A percentile compares a stretch with the other conserved stretches of the same genome.
phyloP scores from a whole-genome alignment of 2,329 filamentous ascomycete genomes.

The Apiospora rasikravindrae region DNA sequence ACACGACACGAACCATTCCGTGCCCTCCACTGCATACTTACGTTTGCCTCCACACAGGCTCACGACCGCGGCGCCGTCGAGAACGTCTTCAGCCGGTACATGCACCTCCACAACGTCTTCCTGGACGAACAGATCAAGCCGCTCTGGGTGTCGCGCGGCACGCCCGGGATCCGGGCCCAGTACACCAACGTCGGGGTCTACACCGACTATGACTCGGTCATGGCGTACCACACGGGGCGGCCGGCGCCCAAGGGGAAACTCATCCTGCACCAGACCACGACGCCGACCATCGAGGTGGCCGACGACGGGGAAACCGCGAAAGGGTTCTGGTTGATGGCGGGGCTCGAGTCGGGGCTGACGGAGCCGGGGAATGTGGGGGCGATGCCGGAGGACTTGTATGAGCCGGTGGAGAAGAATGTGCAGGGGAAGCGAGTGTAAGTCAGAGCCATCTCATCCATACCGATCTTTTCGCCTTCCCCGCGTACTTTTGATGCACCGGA shows the following conservation, averaged over 20 bases:
- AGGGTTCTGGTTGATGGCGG: constrained; percentile 3
- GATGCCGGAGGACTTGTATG: not conserved
- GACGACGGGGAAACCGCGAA: not conserved
- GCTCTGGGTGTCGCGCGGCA: not conserved
- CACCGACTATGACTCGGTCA: constrained; percentile 13
- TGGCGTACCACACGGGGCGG: constrained; percentile 13
- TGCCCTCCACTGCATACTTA: not conserved
- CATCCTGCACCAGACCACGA: not conserved
- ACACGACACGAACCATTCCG: not conserved
- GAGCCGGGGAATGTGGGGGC: not conserved
- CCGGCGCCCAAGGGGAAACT: not conserved
- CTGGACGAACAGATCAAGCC: constrained; percentile 10
- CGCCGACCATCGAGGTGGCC: not conserved
- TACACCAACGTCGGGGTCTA: constrained; percentile 14
- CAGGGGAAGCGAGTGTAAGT: constrained; percentile 6
- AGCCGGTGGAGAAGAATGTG: constrained; percentile 7
- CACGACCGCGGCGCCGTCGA: constrained; percentile 5
- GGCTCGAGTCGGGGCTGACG: not conserved
- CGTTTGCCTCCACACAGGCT: not conserved
- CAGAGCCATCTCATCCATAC: too few relatives aligned
- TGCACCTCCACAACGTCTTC: constrained; percentile 11
- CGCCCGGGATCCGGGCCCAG: constrained; percentile 4
- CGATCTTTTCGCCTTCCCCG: not conserved
- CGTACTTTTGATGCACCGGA: too few relatives aligned
- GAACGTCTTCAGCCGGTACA: constrained; percentile 17